Evolutionary conservation across 495 filamentous ascomycete species (phyloP), one percentile per base, ranked within the genome.

Genomic region (Penicillium ochrochloron): DNA sequence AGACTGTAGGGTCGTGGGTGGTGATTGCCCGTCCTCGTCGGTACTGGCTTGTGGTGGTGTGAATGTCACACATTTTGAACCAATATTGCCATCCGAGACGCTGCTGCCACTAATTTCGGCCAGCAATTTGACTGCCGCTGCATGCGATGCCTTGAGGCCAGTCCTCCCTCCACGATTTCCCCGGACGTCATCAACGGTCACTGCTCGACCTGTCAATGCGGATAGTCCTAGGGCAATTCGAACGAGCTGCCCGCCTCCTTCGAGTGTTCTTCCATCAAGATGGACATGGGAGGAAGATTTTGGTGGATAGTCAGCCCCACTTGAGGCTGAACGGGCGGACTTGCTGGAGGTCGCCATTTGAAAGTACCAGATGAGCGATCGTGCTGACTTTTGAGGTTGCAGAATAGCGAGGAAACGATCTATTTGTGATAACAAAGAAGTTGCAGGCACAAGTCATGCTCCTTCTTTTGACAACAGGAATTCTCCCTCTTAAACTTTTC

Each of bases 221-320:
- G 92, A 87, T 1, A 96, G 75, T 11, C 84, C 85, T 34, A 91
- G 75, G 2, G 91, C 90, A 48, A 91, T 82, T 51, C 93, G 85
- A 33, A 95, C 83, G 1, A 97, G 79, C 73, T 97, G 92, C 10
- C 92, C 93, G 34, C 92, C 93, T 41, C 93, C 92, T 78, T 96
- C 93, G 14, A 94, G 90, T 1, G 85, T 90, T 50, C 83, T 75
- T 37, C 91, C 91, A 65, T 92, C 89, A 8, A 93, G 74, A 52
- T 70, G 70, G 48, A 86, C 58, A 23, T 70, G 73, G 31, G 44
- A 56, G 14, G 42, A 37, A 21, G 59, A 44, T 67, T 25, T 42
- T 27, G 17, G 59, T 59, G 59, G 59, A 14, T 61, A 17, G 27
- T 25, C 34, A 14, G 42, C 23, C 48, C 57, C 51, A 63, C n/a